Base-by-base conservation (phyloP, 495 filamentous ascomycete species). In the Tuber melanosporum region DNA sequence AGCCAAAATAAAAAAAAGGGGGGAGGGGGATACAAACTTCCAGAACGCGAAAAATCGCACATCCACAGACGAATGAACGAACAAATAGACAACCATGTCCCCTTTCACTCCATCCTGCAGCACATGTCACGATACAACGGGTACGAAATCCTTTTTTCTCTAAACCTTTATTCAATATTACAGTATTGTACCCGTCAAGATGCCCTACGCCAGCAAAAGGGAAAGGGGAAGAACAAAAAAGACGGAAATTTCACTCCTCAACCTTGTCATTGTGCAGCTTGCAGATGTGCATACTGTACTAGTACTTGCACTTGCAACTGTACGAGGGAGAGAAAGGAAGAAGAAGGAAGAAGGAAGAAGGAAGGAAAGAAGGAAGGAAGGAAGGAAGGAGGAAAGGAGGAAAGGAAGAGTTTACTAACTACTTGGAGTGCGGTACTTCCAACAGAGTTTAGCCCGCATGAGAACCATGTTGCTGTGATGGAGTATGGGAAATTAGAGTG, bases 401-500 rank as follows among this genome's bases (percentile, higher is more conserved):
- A 17, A 66, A 5, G 26, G 26, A 66, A 66, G 57, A 66, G 32
- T n/a, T 66, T 32, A 32, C n/a, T 57, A 10, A n/a, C 57, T 12
- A 66, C 26, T 6, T 66, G 57, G 57, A 17, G 26, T 9, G 10
- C 52, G 4, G n/a, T 15, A 26, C 57, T 32, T 66, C 57, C 57
- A 3, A 32, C n/a, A 66, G 26, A 66, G 57, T 32, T 66, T 66
- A 57, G n/a, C n/a, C 26, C 26, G 57, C 57, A 66, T 57, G 20
- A 57, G 20, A 12, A n/a, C n/a, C 22, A 57, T 57, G 49, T 22
- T 26, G n/a, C 22, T 22, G 22, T 14, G 49, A 10, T 57, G n/a
- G 26, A n/a, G 57, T 14, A n/a, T 66, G n/a, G 57, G 57, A 66
- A 66, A 66, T 66, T 66, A 66, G n/a, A 32, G n/a, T 66, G n/a